Conservation (phyloP, 2,329 filamentous ascomycete species). For the Scedosporium aurantiacum region DNA sequence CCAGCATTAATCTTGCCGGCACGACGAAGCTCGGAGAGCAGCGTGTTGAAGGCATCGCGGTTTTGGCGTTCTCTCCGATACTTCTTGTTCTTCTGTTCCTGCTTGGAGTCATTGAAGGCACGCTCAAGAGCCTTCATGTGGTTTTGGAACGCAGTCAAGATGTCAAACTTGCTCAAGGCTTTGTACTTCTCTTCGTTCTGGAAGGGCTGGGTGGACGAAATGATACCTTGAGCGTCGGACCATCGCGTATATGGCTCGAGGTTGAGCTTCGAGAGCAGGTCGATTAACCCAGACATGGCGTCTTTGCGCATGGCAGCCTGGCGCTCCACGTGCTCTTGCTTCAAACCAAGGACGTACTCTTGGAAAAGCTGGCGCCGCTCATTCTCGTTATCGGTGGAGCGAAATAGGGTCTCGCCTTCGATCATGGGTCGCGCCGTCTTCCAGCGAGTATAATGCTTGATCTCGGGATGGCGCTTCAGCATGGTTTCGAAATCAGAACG, state of each 20-base stretch:
- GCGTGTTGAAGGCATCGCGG: slow-evolving; percentile 65
- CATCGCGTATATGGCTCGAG: slow-evolving; percentile 91
- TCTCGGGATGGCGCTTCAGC: slow-evolving; percentile 92
- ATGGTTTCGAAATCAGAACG: slow-evolving; percentile 91
- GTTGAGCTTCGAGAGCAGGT: slow-evolving; percentile 66
- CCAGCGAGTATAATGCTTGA: slow-evolving; percentile 95
- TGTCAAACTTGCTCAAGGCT: slow-evolving; percentile 74
- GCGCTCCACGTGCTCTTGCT: slow-evolving; percentile 66
- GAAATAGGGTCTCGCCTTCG: slow-evolving; percentile 90
- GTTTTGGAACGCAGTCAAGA: slow-evolving; percentile 85
- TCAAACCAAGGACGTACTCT: slow-evolving; percentile 80
- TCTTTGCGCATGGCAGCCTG: slow-evolving; percentile 63
- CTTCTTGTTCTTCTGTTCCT: slow-evolving; percentile 75
- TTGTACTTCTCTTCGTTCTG: slow-evolving; percentile 77
- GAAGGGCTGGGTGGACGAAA: slow-evolving; percentile 68
- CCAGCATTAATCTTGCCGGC: slow-evolving; percentile 79
- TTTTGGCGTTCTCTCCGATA: slow-evolving; percentile 74
- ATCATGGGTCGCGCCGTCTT: slow-evolving; percentile 91
- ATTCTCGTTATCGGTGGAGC: slow-evolving; percentile 75
- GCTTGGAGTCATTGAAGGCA: slow-evolving; percentile 79
- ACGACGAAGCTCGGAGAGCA: slow-evolving; percentile 63
- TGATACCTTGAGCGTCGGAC: slow-evolving; percentile 76
- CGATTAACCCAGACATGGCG: slow-evolving; percentile 73
- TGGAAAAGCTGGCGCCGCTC: slow-evolving; percentile 87
- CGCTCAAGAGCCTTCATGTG: slow-evolving; percentile 91